phyloP scores from a whole-genome alignment of 2,329 filamentous ascomycete genomes.

The Aspergillus jensenii region DNA sequence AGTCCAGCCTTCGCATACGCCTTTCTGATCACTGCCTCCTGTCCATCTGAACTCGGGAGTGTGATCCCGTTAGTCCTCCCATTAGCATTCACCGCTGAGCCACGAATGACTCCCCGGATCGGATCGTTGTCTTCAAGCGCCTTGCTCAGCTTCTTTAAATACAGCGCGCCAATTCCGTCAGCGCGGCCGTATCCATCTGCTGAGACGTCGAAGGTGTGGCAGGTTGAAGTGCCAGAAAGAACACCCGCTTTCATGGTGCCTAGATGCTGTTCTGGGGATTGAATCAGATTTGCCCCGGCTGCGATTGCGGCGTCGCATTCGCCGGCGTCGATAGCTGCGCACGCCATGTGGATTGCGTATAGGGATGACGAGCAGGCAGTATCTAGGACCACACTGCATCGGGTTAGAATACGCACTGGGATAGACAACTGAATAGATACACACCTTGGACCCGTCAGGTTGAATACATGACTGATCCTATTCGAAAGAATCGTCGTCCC shows the following conservation, averaged over 20 bases:
- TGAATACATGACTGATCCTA: conserved; percentile 37
- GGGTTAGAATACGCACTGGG: not conserved
- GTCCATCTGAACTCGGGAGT: not conserved
- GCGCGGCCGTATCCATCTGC: conserved; percentile 14
- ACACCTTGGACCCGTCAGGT: conserved; percentile 32
- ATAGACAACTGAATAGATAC: not conserved
- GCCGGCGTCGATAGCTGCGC: conserved; percentile 16
- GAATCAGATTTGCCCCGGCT: conserved; percentile 24
- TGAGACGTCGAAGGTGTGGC: conserved; percentile 6
- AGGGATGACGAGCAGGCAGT: conserved; percentile 42
- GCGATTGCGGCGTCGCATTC: conserved; percentile 25
- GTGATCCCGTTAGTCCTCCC: conserved; percentile 1
- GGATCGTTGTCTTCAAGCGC: conserved; percentile 4
- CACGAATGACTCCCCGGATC: conserved; percentile 5
- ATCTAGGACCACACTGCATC: conserved; percentile 20
- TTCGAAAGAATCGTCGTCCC: conserved; percentile 15
- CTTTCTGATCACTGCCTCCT: not conserved
- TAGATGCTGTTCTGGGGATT: conserved; percentile 17
- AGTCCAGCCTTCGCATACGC: not conserved
- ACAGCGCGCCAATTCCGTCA: conserved; percentile 7
- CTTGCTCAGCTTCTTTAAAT: conserved; percentile 7
- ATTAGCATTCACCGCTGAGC: not conserved
- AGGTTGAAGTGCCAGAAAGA: conserved; percentile 31
- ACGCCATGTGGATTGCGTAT: conserved; percentile 41
- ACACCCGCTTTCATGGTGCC: conserved; percentile 31